Base-by-base conservation (phyloP, 2,329 filamentous ascomycete genomes). In the Helotiales sp. region DNA sequence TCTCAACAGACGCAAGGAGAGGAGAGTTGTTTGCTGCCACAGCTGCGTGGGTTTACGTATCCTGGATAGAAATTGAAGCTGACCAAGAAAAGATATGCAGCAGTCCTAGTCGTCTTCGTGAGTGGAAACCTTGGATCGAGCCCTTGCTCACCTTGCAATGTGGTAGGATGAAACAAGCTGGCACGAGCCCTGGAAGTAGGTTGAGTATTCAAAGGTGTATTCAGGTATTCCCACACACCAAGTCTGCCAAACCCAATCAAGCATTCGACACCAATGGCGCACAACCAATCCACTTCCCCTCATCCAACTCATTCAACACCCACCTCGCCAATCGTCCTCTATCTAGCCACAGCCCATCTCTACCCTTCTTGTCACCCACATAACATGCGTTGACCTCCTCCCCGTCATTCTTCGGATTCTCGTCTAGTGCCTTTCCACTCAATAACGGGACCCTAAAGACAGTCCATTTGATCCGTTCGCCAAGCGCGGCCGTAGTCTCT, bases 381-480 rank as follows among this genome's bases (percentile, higher is more conserved):
- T 59, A 68, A 22, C 51, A 57, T 30, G 63, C 66, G 47, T 64
- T 49, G 4, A 63, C 61, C 13, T 59, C 60, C 0, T 60, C 63
- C 5, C 47, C 46, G 42, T 59, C 62, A 36, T 60, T 57, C n/a
- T 55, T 60, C 17, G 64, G 17, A 49, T 61, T 61, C 34, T 59
- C 59, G n/a, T 54, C 60, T 15, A 66, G 17, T 31, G 48, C 53
- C n/a, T 57, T 61, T 9, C 63, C 66, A 9, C 50, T 27, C 27
- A 67, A 51, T 3, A 63, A 22, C 12, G 65, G 64, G 5, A 68
- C 66, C 19, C 65, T 46, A 24, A 68, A 68, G 0, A 67, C 56
- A 2, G 65, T 67, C 66, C 66, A 68, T 3, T 52, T 48, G 13
- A 68, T 61, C 17, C 61, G 61, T 10, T 66, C 61, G 2, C 60